phyloP scores from a whole-genome alignment of 2,329 filamentous ascomycete species.

The Ophiostoma ips region DNA sequence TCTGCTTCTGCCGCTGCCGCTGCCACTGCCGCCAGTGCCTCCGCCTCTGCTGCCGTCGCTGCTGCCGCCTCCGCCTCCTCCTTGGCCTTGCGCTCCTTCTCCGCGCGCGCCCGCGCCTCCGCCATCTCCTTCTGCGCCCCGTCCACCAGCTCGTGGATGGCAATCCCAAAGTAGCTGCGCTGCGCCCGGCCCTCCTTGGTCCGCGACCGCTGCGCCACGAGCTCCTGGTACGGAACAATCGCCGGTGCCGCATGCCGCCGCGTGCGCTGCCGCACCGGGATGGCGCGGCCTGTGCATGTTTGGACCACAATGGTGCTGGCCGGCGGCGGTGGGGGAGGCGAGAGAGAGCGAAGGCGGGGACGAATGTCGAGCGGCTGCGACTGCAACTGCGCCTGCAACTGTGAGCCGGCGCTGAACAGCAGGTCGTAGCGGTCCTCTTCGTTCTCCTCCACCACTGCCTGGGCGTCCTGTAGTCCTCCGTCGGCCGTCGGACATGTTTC shows the following conservation, averaged over 20 bases:
- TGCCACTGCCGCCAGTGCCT: not conserved
- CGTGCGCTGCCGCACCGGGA: conserved; percentile 41
- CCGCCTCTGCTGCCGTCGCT: not conserved
- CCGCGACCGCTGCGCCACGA: conserved; percentile 53
- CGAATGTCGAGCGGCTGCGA: not conserved
- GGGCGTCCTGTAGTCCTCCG: not conserved
- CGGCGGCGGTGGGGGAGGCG: not conserved
- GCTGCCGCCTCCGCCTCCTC: conserved; percentile 20
- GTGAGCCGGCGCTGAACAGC: conserved; percentile 7
- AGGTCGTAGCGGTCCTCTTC: conserved; percentile 13
- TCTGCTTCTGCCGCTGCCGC: too few relatives aligned
- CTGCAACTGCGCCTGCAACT: not conserved
- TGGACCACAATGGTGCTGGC: conserved; percentile 3
- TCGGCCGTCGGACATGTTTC: too few relatives aligned
- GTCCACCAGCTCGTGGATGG: conserved; percentile 73
- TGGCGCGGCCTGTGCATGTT: conserved; percentile 42
- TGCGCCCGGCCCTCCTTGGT: conserved; percentile 54
- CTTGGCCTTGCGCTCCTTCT: conserved; percentile 20
- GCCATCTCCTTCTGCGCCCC: conserved; percentile 49
- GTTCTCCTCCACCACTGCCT: not conserved
- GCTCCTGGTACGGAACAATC: conserved; percentile 45
- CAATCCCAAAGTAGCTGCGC: conserved; percentile 78
- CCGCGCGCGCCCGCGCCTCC: too few relatives aligned
- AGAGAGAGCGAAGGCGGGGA: too few relatives aligned
- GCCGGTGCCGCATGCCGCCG: conserved; percentile 20